These are phyloP conservation scores for Eustoma russellianum DNA, from an alignment of 257 asterid species.

Conservation along the genomic window DNA sequence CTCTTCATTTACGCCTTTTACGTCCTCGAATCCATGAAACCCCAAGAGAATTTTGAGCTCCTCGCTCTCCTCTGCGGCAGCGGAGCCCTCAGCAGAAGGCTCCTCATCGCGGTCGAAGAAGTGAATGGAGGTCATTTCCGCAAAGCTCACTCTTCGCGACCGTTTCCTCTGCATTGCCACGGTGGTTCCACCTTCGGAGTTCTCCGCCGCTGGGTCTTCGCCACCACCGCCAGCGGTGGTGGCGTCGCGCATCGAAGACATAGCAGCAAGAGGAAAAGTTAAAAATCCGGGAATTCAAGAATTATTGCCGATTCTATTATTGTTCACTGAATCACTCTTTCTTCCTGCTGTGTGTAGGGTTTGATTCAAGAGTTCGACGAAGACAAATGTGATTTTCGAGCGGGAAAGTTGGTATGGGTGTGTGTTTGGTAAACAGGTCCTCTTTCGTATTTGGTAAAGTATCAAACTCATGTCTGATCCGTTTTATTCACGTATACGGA, in stretches of 20 bases:
- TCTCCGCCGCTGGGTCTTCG: constrained; percentile 31
- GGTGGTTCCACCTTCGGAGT: constrained; percentile 51
- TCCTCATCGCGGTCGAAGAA: constrained; percentile 93
- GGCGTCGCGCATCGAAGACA: constrained; percentile 38
- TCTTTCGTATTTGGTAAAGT: no score
- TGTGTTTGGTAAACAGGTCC: no score
- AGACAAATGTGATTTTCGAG: no score
- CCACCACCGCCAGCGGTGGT: constrained; percentile 20
- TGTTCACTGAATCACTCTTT: no score
- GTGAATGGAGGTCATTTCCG: constrained; percentile 80
- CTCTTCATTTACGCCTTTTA: constrained; percentile 29
- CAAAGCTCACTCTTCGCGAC: constrained; percentile 92
- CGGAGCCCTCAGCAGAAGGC: constrained; percentile 19
- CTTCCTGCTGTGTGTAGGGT: no score
- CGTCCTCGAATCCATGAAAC: constrained; percentile 24
- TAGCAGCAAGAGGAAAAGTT: constrained; percentile 10
- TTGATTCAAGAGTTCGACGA: no score
- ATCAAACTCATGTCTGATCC: no score
- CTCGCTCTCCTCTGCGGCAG: constrained; percentile 11
- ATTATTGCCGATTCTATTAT: no score
- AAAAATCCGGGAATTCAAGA: neutral
- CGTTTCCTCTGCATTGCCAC: constrained; percentile 56
- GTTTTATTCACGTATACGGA: no score
- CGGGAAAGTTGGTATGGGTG: no score
- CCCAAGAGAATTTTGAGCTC: constrained; percentile 18